Evolutionary conservation across 2,329 filamentous ascomycete species (phyloP).

Genomic region (Cladorrhinum sp.): DNA sequence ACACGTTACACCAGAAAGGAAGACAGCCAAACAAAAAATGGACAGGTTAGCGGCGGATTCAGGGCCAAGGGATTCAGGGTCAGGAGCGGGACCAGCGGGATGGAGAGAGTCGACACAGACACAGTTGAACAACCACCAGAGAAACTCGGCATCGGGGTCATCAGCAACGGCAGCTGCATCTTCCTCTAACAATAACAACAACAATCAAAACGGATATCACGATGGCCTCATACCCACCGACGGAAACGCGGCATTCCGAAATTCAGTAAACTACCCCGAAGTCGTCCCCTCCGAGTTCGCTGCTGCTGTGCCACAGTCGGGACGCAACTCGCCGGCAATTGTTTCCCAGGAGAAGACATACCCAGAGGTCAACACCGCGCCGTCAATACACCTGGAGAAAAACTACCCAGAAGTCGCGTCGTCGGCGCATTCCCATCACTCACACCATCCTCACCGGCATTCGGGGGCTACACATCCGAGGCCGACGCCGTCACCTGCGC

Average conservation of each 20-base stretch:
- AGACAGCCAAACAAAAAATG: background rate
- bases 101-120: background rate
- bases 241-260: background rate
- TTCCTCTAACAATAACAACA: background rate
- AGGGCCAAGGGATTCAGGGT: background rate
- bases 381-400: constrained; percentile 3
- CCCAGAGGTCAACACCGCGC: background rate
- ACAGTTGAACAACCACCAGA: background rate
- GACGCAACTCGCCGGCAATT: background rate
- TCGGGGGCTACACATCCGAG: background rate
- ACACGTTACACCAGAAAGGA: background rate
- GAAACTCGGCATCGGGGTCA: background rate
- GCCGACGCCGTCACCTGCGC: background rate
- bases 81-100: background rate
- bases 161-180: background rate
- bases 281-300: background rate
- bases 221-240: constrained; percentile 5
- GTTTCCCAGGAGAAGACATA: background rate
- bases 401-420: constrained; percentile 6
- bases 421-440: background rate
- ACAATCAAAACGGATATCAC: background rate
- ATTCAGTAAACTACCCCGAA: constrained; percentile 5
- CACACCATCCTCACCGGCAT: background rate
- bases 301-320: background rate
- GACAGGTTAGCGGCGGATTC: background rate